These are phyloP conservation scores for Selenicereus undatus DNA, from an alignment of 148 eudicot species.

Conservation along the genomic window DNA sequence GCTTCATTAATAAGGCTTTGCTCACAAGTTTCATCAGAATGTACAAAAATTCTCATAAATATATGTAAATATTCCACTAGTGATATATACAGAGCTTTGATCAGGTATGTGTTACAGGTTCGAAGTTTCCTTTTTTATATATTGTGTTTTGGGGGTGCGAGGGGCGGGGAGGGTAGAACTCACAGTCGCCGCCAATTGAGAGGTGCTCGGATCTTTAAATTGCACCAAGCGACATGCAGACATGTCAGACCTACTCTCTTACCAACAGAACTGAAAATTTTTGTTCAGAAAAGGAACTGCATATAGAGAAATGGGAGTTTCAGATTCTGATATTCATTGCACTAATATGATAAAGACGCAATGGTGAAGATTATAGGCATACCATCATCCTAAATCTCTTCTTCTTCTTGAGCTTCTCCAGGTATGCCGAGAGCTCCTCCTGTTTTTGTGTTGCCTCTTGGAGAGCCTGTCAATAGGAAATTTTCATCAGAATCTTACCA, in stretches of 20 bases:
- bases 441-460: slow-evolving; percentile 58
- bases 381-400: slow-evolving; percentile 56
- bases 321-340: background rate
- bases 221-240: slow-evolving; percentile 15
- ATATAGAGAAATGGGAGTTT: background rate
- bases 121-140: background rate
- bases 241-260: slow-evolving; percentile 20
- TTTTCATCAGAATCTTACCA: background rate
- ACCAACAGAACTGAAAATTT: background rate
- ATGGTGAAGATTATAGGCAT: background rate
- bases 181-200: background rate
- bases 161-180: slow-evolving; percentile 21
- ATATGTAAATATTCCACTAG: background rate
- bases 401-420: slow-evolving; percentile 91
- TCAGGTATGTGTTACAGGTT: background rate
- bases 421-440: slow-evolving; percentile 53
- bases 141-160: background rate
- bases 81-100: slow-evolving; percentile 16
- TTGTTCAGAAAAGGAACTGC: slow-evolving; percentile 39
- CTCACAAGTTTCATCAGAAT: slow-evolving; percentile 9
- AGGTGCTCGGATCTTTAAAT: slow-evolving; percentile 2
- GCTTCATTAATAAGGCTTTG: background rate
- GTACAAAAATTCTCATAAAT: slow-evolving; percentile 3
- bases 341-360: background rate
- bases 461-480: slow-evolving; percentile 50